Conservation (phyloP, 1,284 basidiomycete genomes). For the Ceratobasidium sp. region DNA sequence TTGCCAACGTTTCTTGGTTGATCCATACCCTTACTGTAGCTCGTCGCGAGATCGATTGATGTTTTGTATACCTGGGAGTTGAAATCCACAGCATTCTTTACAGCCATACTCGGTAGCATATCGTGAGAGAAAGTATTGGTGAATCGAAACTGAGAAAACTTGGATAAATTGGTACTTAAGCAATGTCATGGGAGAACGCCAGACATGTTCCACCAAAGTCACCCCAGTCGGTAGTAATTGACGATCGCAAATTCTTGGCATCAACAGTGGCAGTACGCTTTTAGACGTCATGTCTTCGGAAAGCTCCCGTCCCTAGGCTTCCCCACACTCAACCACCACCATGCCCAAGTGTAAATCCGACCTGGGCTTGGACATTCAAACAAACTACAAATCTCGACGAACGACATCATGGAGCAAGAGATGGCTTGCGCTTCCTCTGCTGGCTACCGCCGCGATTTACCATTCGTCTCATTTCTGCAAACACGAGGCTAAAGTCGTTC, state of each 20-base stretch:
- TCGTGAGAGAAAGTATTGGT: too few species aligned
- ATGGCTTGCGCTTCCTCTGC: conserved; percentile 14
- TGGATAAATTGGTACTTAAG: too few species aligned
- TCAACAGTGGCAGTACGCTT: background rate
- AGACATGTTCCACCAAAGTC: too few species aligned
- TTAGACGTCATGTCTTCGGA: background rate
- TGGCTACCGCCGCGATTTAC: background rate
- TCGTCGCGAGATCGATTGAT: background rate
- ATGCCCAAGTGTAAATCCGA: conserved; percentile 4
- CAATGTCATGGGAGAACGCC: too few species aligned
- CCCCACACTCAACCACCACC: conserved; percentile 17
- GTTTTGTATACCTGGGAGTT: background rate
- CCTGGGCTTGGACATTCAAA: background rate
- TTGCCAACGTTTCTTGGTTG: conserved; percentile 1
- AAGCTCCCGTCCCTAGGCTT: background rate
- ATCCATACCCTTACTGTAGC: conserved; percentile 1
- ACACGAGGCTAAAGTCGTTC: background rate
- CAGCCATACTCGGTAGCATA: too few species aligned
- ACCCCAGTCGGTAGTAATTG: too few species aligned
- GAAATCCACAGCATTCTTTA: background rate
- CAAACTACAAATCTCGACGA: background rate
- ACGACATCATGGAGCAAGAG: conserved; percentile 1
- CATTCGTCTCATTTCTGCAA: background rate
- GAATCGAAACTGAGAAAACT: too few species aligned
- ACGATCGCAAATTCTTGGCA: too few species aligned